Base-by-base conservation (phyloP, 345 rosid species). In the Pseudoturritis turrita region DNA sequence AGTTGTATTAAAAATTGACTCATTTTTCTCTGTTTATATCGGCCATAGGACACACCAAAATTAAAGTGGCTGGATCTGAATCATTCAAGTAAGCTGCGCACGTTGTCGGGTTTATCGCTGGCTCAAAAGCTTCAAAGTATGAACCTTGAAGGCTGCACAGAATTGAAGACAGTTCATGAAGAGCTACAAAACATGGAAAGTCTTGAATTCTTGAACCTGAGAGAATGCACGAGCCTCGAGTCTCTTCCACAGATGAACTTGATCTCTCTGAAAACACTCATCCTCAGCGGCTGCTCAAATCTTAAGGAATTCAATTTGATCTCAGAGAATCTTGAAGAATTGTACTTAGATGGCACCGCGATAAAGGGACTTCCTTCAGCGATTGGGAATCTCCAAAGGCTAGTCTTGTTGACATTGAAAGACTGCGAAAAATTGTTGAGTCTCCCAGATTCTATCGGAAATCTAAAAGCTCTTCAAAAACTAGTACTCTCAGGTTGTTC, bases 51-150 rank as follows among this genome's bases (percentile, higher is more conserved):
- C 52, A n/a, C 62, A 14, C 44, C 18, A 4, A 81, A 74, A 13
- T 26, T 81, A 28, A 61, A 25, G 63, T 25, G 46, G 59, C 7
- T 83, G 1, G 52, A 66, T 50, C 62, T 83, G 23, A 14, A 31
- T 7, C 1, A 51, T 5, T 80, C 74, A 23, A 12, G 21, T n/a
- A 29, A 71, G 10, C 43, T 82, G 37, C 25, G 7, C 1, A 46
- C 31, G 17, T 58, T 78, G 49, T 68, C 75, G 4, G 72, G 77
- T 22, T 62, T 75, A 8, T 68, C 78, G 14, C 0, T 14, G 11
- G 78, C 80, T 11, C 17, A 6, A n/a, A 75, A 60, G 6, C 66
- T 83, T 50, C 56, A 56, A 22, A 60, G 54, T 23, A 7, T 80
- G 6, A 7, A 31, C 18, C 71, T 83, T 19, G 56, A 45, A 31